Base-by-base conservation (phyloP, 139 green algal genomes). In the Chlorella sorokiniana region DNA sequence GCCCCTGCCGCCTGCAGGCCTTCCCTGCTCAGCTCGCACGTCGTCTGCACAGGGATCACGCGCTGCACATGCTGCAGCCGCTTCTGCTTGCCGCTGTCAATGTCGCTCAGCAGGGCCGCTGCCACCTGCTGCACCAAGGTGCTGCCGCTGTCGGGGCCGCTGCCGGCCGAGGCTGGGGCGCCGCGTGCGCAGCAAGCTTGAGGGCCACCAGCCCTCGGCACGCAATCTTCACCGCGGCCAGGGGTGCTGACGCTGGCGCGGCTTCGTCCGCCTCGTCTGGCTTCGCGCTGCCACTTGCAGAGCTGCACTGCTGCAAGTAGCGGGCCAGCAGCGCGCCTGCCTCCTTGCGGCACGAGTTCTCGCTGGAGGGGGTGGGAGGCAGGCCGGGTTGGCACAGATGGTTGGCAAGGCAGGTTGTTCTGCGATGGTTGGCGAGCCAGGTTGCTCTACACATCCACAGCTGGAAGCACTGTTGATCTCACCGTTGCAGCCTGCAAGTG, bases 401-500 rank as follows among this genome's bases (percentile, higher is more conserved):
- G 14, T n/a, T 31, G 3, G 5, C 45, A 61, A 41, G 20, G 10
- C 27, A 61, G 10, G 23, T 14, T 41, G 41, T 54, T 14, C 37
- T 52, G 22, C 25, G 14, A 29, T 20, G 5, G 27, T 18, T 41
- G 41, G 10, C 27, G 62, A 29, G n/a, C 25, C n/a, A 78, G 23
- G 14, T 65, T 48, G 45, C 27, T 23, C 37, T 23, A 41, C 8
- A 9, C 37, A 6, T 45, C 23, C 6, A 5, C n/a, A 16, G 25
- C 29, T 42, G 23, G 4, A 35, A 5, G 25, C 35, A 40, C 59
- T n/a, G n/a, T n/a, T n/a, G n/a, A n/a, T n/a, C n/a, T 52, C 31
- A 79, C 79, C 69, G 48, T n/a, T 76, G 40, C 33, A 84, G 42
- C 9, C n/a, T n/a, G 31, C 69, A 84, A 8, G 79, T 84, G 52